These are phyloP conservation scores for Fusarium tupiense DNA, from an alignment of 2,329 filamentous ascomycete species.

Conservation along the genomic window DNA sequence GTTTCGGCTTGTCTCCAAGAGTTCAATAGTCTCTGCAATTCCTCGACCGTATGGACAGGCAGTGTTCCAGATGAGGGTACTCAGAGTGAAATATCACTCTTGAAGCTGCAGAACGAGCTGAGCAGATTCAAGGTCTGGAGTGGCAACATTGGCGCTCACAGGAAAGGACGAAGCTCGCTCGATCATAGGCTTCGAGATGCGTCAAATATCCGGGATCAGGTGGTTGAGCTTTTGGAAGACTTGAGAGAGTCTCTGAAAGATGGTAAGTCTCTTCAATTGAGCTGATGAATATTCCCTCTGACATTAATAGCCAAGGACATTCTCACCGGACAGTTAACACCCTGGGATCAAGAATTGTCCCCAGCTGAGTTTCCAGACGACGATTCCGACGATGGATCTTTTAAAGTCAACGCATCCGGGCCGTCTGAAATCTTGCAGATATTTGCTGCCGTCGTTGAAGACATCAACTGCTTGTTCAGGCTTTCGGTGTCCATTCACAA, in stretches of 20 bases:
- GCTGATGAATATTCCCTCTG: accelerated
- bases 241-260: background rate
- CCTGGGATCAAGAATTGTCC: background rate
- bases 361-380: background rate
- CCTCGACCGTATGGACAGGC: accelerated
- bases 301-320: background rate
- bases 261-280: accelerated
- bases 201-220: background rate
- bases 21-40: background rate
- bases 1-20: background rate
- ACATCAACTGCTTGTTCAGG: background rate
- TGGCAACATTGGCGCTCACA: constrained; percentile 3
- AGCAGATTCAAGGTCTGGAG: constrained; percentile 25
- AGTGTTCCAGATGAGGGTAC: accelerated
- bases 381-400: accelerated
- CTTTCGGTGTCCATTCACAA: background rate
- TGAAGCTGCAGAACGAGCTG: background rate
- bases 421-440: background rate
- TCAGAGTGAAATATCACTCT: accelerated
- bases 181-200: constrained; percentile 20
- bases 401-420: accelerated
- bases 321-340: background rate
- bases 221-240: background rate
- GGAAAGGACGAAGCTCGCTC: background rate
- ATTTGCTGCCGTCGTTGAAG: background rate